Base-by-base conservation (phyloP, 768 basidiomycete species). In the Mycena rebaudengoi region DNA sequence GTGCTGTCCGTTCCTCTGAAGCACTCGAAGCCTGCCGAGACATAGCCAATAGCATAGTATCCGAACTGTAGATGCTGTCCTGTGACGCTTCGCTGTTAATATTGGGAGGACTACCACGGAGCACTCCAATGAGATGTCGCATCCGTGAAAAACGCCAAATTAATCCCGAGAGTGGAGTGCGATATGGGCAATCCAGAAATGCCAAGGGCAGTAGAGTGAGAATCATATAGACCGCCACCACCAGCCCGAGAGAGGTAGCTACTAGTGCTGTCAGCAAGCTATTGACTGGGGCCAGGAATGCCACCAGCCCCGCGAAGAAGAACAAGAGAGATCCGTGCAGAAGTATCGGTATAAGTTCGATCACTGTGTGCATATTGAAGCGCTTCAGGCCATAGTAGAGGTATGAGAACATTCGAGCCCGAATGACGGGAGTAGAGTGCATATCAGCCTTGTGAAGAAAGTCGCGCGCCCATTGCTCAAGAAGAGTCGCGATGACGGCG, bases 281-380 rank as follows among this genome's bases (percentile, higher is more conserved):
- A 25, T 60, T 60, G 18, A 60, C 46, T 10, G 59, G 59, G 4
- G 52, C n/a, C 4, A 60, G 50, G 21, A 60, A 60, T 3, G 59
- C 48, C 14, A 37, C 23, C 2, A 60, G 37, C 12, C 58, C 58
- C 14, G 37, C 37, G 26, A 60, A 60, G 48, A 60, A 60, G 37
- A 60, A 33, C 6, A 60, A n/a, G 2, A 60, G 58, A 7, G 58
- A 28, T 7, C 26, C 3, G 26, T 60, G 58, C 7, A 60, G 48
- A 20, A 60, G 58, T 18, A 48, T 21, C 18, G 58, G 58, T 10
- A 60, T 60, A 21, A 44, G n/a, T 18, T 60, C 48, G 20, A 51
- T 49, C 16, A 60, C 35, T 3, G 48, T 49, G 26, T 60, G 58
- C 21, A 60, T 60, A 20, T 46, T 46, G 23, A 50, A 53, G 1